These are phyloP conservation scores for Erythrobasidium hasegawianum DNA, from an alignment of 1,284 basidiomycete species.

Conservation along the genomic window DNA sequence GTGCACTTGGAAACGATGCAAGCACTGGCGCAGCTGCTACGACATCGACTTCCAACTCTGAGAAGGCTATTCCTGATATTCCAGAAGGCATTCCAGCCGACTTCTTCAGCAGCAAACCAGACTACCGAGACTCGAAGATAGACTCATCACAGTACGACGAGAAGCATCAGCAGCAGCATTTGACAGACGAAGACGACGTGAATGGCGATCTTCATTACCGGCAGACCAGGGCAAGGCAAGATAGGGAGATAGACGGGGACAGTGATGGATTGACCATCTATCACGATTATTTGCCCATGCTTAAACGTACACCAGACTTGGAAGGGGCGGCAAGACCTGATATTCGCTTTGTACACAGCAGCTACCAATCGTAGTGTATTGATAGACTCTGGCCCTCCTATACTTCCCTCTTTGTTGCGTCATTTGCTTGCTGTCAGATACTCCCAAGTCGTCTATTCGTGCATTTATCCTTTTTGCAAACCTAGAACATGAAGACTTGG, in stretches of 20 bases:
- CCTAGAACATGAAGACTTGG: conserved; percentile 33
- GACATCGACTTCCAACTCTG: too few species aligned
- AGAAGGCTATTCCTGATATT: neutral
- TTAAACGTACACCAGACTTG: conserved; percentile 12
- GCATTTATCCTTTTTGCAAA: neutral
- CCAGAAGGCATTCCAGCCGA: conserved; percentile 3
- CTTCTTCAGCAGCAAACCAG: neutral
- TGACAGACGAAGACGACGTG: neutral
- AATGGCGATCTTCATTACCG: neutral
- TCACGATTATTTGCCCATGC: conserved; percentile 25
- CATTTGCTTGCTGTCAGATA: neutral
- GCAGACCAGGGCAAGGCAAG: neutral
- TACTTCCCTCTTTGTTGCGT: neutral
- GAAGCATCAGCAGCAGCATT: neutral
- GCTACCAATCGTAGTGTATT: too few species aligned
- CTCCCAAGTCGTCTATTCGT: too few species aligned
- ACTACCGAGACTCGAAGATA: neutral
- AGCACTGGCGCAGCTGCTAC: neutral
- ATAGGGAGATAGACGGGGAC: conserved; percentile 7
- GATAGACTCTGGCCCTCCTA: neutral
- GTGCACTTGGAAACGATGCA: conserved; percentile 4
- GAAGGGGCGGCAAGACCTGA: conserved; percentile 15
- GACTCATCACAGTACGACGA: too few species aligned
- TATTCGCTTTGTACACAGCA: conserved; percentile 12
- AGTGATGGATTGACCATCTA: conserved; percentile 9